Conservation (phyloP, 495 filamentous ascomycete species). For the Tuber melanosporum region DNA sequence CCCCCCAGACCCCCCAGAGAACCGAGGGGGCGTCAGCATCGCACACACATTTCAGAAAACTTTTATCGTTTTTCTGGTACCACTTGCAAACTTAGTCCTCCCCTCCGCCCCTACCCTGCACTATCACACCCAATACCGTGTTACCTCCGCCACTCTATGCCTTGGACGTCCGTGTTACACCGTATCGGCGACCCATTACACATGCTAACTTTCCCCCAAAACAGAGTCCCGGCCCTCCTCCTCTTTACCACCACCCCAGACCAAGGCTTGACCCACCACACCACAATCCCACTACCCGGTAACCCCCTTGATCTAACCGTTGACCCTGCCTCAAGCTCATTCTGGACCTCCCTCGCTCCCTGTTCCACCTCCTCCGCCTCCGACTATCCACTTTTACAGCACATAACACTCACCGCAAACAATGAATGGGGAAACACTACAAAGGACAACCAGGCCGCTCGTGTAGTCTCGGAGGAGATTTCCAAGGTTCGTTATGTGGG, state of each 20-base stretch:
- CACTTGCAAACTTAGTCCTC: background rate
- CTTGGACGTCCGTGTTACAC: background rate
- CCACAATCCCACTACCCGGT: conserved; percentile 51
- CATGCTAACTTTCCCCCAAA: conserved; percentile 35
- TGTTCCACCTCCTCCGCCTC: conserved; percentile 47
- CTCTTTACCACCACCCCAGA: conserved; percentile 49
- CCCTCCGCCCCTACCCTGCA: background rate
- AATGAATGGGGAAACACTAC: conserved; percentile 21
- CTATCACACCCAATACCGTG: background rate
- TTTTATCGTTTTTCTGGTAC: background rate
- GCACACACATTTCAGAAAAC: background rate
- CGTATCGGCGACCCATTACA: background rate
- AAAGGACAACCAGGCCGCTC: conserved; percentile 17
- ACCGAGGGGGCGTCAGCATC: background rate
- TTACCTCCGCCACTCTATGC: background rate
- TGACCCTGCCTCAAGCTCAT: conserved; percentile 31
- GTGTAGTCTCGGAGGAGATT: conserved; percentile 39
- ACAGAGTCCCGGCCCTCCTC: conserved; percentile 58
- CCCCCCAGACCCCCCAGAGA: background rate
- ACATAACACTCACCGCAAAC: conserved; percentile 17
- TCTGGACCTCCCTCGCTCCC: conserved; percentile 54
- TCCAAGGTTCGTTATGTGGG: conserved; percentile 24
- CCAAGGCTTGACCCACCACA: conserved; percentile 46
- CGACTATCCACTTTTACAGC: conserved; percentile 47
- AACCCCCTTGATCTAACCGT: conserved; percentile 56